phyloP scores from a whole-genome alignment of 768 basidiomycete species.

The Suillus variegatus region DNA sequence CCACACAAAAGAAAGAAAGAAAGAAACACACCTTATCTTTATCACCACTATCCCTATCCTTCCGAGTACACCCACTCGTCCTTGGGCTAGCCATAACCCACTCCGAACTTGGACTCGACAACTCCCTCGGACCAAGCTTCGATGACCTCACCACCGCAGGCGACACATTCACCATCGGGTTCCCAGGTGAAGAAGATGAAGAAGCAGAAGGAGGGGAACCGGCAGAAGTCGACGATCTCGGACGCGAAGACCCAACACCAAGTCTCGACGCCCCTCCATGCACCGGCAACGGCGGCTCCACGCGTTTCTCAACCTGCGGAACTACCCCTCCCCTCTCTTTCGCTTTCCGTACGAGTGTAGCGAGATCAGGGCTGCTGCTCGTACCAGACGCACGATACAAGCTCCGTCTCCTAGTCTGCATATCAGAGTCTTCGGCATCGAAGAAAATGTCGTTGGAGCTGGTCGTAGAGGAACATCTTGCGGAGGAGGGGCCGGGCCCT shows the following conservation, averaged over 20 bases:
- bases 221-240: slow-evolving; percentile 45
- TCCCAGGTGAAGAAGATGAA: slow-evolving; percentile 18
- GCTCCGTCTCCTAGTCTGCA: slow-evolving; percentile 76
- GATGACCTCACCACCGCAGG: slow-evolving; percentile 23
- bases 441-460: slow-evolving; percentile 61
- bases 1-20: neutral
- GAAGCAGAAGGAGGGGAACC: slow-evolving; percentile 26
- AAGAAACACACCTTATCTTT: slow-evolving; percentile 49
- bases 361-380: slow-evolving; percentile 89
- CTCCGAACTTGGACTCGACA: slow-evolving; percentile 41
- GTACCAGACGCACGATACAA: slow-evolving; percentile 89
- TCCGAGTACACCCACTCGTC: slow-evolving; percentile 34
- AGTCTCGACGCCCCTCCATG: neutral
- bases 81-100: slow-evolving; percentile 52
- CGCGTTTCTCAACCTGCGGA: slow-evolving; percentile 33
- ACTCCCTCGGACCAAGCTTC: slow-evolving; percentile 27
- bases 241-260: slow-evolving; percentile 27
- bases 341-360: slow-evolving; percentile 82
- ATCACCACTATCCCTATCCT: slow-evolving; percentile 25
- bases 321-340: slow-evolving; percentile 63
- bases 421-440: slow-evolving; percentile 67
- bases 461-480: slow-evolving; percentile 43
- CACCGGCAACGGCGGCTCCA: slow-evolving; percentile 47
- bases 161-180: slow-evolving; percentile 39
- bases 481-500: slow-evolving; percentile 33